Conservation (phyloP, 2,329 filamentous ascomycete genomes). For the Aureobasidium sp. region DNA sequence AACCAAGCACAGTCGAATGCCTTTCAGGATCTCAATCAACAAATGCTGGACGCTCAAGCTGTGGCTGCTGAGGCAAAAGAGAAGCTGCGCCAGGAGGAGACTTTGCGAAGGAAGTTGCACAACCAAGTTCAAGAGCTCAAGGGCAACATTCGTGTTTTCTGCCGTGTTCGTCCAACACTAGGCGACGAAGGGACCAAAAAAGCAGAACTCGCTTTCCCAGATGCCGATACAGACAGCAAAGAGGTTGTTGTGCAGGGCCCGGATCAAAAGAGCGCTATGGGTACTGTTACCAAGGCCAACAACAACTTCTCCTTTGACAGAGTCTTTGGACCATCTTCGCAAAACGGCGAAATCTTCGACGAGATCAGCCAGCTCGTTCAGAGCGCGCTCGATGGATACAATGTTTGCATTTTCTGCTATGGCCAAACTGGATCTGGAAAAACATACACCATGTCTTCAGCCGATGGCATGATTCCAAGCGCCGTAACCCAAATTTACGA, state of each 20-base stretch:
- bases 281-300: slow-evolving; percentile 64
- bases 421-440: slow-evolving; percentile 96
- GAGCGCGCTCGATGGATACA: slow-evolving; percentile 92
- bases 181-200: slow-evolving; percentile 51
- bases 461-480: slow-evolving; percentile 88
- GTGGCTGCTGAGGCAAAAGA: slow-evolving; percentile 62
- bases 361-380: slow-evolving; percentile 97
- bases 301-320: slow-evolving; percentile 87
- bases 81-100: slow-evolving; percentile 86
- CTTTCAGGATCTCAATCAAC: slow-evolving; percentile 71
- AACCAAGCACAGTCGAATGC: slow-evolving; percentile 81
- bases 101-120: slow-evolving; percentile 79
- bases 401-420: slow-evolving; percentile 98
- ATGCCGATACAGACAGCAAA: slow-evolving; percentile 65
- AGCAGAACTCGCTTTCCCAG: slow-evolving; percentile 68
- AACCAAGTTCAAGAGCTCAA: slow-evolving; percentile 98
- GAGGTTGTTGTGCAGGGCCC: slow-evolving; percentile 78
- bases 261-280: slow-evolving; percentile 75
- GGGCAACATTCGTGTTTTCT: slow-evolving; percentile 98
- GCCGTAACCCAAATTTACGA: slow-evolving; percentile 91
- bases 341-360: slow-evolving; percentile 82
- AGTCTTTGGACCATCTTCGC: slow-evolving; percentile 69
- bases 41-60: slow-evolving; percentile 67
- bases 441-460: slow-evolving; percentile 88
- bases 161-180: slow-evolving; percentile 73